Base-by-base conservation (phyloP, 2,329 filamentous ascomycete genomes). In the Cercospora sp. region DNA sequence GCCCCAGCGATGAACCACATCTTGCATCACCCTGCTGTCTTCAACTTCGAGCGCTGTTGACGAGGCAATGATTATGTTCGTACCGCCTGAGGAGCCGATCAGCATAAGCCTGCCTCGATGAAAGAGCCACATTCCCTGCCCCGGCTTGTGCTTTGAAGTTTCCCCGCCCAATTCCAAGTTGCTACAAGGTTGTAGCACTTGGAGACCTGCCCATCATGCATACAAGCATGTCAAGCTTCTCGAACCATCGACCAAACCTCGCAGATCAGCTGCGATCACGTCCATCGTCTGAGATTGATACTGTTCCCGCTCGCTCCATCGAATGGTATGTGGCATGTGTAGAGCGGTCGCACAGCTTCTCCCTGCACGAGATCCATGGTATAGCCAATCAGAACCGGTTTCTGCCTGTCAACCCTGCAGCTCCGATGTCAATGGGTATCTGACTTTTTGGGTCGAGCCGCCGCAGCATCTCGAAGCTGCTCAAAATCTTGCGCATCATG, bases 161-260 rank as follows among this genome's bases (percentile, higher is more conserved):
- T 59, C 55, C 55, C 55, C 55, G 55, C 55, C 32, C 55, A 24
- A 18, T 32, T 37, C 55, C 55, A 59, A 37, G 28, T 30, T 24
- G 24, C 5, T 9, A 59, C 55, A 59, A 37, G 55, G 55, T n/a
- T 59, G 8, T 37, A 37, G 55, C 30, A 59, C 28, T 37, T 37
- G 32, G 8, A 59, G n/a, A 18, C 21, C 16, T 12, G 18, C 55
- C 49, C 32, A 24, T 37, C 16, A 12, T 59, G 55, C 55, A 37
- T 37, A 37, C 32, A 59, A 59, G 55, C 55, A 59, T 59, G 30
- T 59, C 28, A 59, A 59, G 55, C 55, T 59, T 59, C 55, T 59
- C 26, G 55, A 32, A 37, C 16, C 32, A 37, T 59, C 55, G 28
- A 59, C 55, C 55, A 24, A 30, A 59, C 55, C 55, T 18, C 55